A percentile compares a stretch with the other conserved stretches of the same genome.
Conservation (phyloP, 305 asterid species). For the Fraxinus floribunda region DNA sequence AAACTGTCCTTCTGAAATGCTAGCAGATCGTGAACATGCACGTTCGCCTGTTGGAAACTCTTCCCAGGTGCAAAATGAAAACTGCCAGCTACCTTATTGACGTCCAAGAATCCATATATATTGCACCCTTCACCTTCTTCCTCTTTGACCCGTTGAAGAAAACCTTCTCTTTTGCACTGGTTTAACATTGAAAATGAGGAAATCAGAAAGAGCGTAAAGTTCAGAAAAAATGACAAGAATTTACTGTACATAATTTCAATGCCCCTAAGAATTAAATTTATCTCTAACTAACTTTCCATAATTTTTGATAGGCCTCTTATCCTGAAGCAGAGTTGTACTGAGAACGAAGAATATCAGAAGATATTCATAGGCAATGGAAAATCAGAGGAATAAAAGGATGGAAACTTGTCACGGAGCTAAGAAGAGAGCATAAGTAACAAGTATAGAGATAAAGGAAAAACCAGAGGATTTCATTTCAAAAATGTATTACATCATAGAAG, state of each 20-base stretch:
- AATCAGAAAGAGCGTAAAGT: neutral
- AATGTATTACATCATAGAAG: neutral
- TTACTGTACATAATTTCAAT: neutral
- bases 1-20: constrained; percentile 94
- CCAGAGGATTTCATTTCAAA: neutral
- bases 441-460: neutral
- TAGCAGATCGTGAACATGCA: constrained; percentile 82
- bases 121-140: constrained; percentile 99
- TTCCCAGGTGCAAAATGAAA: constrained; percentile 99
- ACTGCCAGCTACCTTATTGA: constrained; percentile 94
- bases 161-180: constrained; percentile 98
- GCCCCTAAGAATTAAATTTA: neutral
- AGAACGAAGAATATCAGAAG: constrained; percentile 1
- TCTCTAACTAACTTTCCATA: neutral
- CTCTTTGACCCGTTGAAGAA: constrained; percentile 82
- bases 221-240: constrained; percentile 13
- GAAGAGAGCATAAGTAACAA: neutral
- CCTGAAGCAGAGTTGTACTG: constrained; percentile 10
- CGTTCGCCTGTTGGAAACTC: constrained; percentile 90
- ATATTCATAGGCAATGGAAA: neutral
- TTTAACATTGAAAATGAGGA: constrained; percentile 17
- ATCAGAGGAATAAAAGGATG: neutral
- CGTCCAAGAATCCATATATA: constrained; percentile 87
- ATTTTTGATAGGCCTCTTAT: neutral
- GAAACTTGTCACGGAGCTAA: neutral